Evolutionary conservation across 495 filamentous ascomycete species (phyloP).

Genomic region (Penicillium longicatenatum): DNA sequence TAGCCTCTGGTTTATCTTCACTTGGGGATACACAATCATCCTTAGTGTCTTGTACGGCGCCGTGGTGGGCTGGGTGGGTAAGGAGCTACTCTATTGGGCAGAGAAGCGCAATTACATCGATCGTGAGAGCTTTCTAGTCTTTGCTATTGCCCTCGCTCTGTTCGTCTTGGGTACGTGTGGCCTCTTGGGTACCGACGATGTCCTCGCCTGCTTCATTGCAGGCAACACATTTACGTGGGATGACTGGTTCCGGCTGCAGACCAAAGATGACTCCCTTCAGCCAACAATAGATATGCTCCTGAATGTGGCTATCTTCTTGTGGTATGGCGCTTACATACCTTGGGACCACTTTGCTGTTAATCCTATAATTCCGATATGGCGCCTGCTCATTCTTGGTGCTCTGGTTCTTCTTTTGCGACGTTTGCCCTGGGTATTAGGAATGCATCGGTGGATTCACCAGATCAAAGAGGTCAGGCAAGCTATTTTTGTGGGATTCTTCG

Average conservation of each 20-base stretch:
- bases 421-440: constrained; percentile 70
- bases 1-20: constrained; percentile 82
- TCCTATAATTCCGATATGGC: constrained; percentile 70
- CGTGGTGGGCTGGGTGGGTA: constrained; percentile 75
- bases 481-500: constrained; percentile 88
- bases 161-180: constrained; percentile 88
- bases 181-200: constrained; percentile 88
- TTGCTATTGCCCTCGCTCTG: constrained; percentile 77
- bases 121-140: constrained; percentile 87
- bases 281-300: constrained; percentile 85
- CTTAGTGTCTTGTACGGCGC: constrained; percentile 78
- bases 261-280: constrained; percentile 84
- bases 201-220: constrained; percentile 90
- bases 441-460: constrained; percentile 77
- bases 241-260: constrained; percentile 92
- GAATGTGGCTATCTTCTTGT: constrained; percentile 87
- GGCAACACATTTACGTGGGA: constrained; percentile 90
- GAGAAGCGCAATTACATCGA: constrained; percentile 83
- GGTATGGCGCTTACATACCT: constrained; percentile 86
- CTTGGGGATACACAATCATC: constrained; percentile 80
- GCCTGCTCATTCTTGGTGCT: constrained; percentile 74
- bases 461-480: constrained; percentile 74
- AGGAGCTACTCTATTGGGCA: constrained; percentile 80
- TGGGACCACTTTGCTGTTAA: constrained; percentile 73
- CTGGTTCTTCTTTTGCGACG: constrained; percentile 81